Conservation (phyloP, 306 rosid genomes). For the Rosa chinensis region DNA sequence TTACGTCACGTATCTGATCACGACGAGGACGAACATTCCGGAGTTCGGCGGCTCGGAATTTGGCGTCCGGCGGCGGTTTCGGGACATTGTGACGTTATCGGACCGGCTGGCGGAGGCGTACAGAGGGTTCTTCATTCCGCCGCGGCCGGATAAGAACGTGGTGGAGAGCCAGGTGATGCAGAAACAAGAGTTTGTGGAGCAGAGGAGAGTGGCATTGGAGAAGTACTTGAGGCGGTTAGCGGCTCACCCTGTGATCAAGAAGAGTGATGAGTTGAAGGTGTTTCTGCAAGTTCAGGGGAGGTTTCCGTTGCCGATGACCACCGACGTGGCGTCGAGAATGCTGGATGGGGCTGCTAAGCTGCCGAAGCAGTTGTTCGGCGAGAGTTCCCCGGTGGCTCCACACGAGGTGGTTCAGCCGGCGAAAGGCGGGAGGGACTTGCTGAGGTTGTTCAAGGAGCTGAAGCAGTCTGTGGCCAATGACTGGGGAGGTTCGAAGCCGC, state of each 20-base stretch:
- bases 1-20: slow-evolving; percentile 67
- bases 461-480: slow-evolving; percentile 84
- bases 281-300: slow-evolving; percentile 76
- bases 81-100: slow-evolving; percentile 78
- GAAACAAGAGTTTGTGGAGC: slow-evolving; percentile 92
- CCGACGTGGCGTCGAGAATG: slow-evolving; percentile 84
- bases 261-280: slow-evolving; percentile 76
- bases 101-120: slow-evolving; percentile 82
- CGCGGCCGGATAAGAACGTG: slow-evolving; percentile 88
- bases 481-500: slow-evolving; percentile 77
- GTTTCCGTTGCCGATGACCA: slow-evolving; percentile 53
- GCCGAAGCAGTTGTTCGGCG: slow-evolving; percentile 70
- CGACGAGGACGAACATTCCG: slow-evolving; percentile 63
- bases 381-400: slow-evolving; percentile 46
- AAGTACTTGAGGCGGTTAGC: slow-evolving; percentile 74
- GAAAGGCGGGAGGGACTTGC: slow-evolving; percentile 82
- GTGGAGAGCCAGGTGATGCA: slow-evolving; percentile 99
- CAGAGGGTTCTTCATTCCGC: slow-evolving; percentile 78
- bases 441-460: slow-evolving; percentile 87
- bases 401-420: slow-evolving; percentile 86
- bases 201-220: slow-evolving; percentile 83
- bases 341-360: slow-evolving; percentile 88
- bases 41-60: slow-evolving; percentile 70
- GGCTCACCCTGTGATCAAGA: slow-evolving; percentile 71
- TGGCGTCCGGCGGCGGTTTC: slow-evolving; percentile 73